Base-by-base conservation (phyloP, 768 basidiomycete species). In the Leccinum rimulosum region DNA sequence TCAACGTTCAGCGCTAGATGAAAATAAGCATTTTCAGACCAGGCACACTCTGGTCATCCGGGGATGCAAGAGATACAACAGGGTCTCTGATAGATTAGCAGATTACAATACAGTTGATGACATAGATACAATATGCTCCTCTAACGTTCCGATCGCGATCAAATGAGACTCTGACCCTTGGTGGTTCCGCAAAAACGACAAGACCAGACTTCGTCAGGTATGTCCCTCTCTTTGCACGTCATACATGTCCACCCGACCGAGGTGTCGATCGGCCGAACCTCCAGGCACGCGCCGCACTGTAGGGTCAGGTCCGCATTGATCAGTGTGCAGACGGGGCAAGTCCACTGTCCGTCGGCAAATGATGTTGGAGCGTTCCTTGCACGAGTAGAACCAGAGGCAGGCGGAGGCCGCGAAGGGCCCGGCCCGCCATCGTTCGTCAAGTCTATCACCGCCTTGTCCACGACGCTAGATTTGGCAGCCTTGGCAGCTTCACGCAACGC, bases 171-270 rank as follows among this genome's bases (percentile, higher is more conserved):
- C 33, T 63, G 66, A 9, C 31, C 11, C 70, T 91, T 92, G 54
- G 93, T 78, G 19, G 76, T 74, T 15, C 91, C 91, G 68, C 92
- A 95, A 56, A 79, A 81, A 15, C 74, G 72, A 75, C 93, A 95
- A 51, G 84, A 86, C 91, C 89, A 94, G 60, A 84, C 81, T 22
- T 85, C 79, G 61, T 82, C 81, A 2, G 82, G 79, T 70, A 85
- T 87, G 27, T 81, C 84, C 35, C 68, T 70, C 69, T 88, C 83
- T 25, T 85, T 84, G 61, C 91, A 94, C 22, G 77, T 73, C 11
- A 76, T 69, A 67, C 91, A 93, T 22, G 76, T 75, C 91, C 91
- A 94, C 3, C 81, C 83, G 43, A 69, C 70, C 36, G 49, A 64
- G 59, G 64, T 56, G 70, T 75, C 65, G 52, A 60, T 64, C 5